Percentiles rank a stretch among this genome's conserved stretches.
These are phyloP conservation scores for Geranium incanum DNA, from an alignment of 441 rosid species.

Conservation along the genomic window DNA sequence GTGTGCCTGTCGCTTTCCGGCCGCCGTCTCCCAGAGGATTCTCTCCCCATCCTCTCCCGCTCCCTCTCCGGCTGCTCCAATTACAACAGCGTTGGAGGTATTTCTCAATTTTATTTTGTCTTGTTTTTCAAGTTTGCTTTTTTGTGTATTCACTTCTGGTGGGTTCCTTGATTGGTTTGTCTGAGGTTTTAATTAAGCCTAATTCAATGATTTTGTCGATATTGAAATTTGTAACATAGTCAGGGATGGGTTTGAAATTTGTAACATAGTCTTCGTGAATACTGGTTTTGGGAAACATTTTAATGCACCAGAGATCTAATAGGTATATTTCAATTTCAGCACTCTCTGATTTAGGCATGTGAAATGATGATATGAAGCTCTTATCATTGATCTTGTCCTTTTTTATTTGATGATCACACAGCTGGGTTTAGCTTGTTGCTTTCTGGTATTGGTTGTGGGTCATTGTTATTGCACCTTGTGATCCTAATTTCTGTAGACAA, in stretches of 20 bases:
- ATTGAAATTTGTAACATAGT: neutral
- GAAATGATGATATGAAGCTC: neutral
- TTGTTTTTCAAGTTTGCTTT: neutral
- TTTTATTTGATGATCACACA: neutral
- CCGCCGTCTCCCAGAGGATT: conserved; percentile 42
- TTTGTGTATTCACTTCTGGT: neutral
- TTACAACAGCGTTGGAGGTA: conserved; percentile 70
- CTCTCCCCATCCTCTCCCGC: conserved; percentile 54
- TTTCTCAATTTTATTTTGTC: neutral
- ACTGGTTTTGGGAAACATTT: neutral
- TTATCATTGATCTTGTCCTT: conserved; percentile 1
- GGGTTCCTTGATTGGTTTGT: neutral
- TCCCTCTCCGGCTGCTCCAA: conserved; percentile 66
- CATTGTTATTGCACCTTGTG: neutral
- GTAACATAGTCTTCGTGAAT: neutral
- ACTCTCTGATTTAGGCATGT: neutral
- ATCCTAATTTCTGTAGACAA: neutral
- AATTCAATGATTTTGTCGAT: neutral
- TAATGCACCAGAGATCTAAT: neutral
- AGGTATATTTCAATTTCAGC: neutral
- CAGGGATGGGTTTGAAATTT: neutral
- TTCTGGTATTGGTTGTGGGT: neutral
- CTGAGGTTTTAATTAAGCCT: conserved; percentile 1
- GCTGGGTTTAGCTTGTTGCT: neutral
- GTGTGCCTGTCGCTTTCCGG: conserved; percentile 52